Evolutionary conservation across 139 green algal species (phyloP), one percentile per base, ranked within the genome.

Genomic region (Picochlorum sp.): DNA sequence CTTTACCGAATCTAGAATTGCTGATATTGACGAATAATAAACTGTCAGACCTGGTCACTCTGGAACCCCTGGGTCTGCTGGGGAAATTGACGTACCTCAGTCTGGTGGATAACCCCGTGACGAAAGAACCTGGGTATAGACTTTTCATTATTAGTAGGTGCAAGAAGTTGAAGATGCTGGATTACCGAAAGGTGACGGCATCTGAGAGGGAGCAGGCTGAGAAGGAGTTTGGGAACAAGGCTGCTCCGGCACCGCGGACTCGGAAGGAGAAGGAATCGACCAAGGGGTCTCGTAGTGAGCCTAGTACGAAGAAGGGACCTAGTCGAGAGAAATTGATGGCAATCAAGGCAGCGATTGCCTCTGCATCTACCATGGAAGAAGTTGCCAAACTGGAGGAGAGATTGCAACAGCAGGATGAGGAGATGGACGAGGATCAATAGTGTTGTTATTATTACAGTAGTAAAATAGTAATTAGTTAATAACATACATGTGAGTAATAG

Each of bases 21-120:
- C 81, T 99, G 4, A 72, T 97, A 8, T 70, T 99, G 15, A 94
- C 87, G 4, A 95, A 93, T 77, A 99, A 99, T 79, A 75, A 79
- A 50, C 70, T 99, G 24, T 69, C 62, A 44, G 92, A 96, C 57
- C 70, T 98, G 5, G 54, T 73, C 73, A 92, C 97, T 54, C 37
- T 98, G 38, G 90, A 97, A 54, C 74, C 85, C 1, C 77, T 98
- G 41, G 63, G 72, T 3, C 73, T 68, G n/a, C 69, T 95, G 18
- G 60, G 69, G 0, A 76, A 80, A 41, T 72, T 98, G 26, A 79
- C 66, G 59, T 70, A 84, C 47, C 76, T 98, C 6, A 90, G 81
- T 58, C 73, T 98, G 41, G 28, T 93, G 28, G 94, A 91, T 69
- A 98, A 98, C 67, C 81, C 84, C 3, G 87, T 98, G 8, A 73